These are phyloP conservation scores for Avena atlantica DNA, from an alignment of 176 grass and related monocot species.

Conservation along the genomic window DNA sequence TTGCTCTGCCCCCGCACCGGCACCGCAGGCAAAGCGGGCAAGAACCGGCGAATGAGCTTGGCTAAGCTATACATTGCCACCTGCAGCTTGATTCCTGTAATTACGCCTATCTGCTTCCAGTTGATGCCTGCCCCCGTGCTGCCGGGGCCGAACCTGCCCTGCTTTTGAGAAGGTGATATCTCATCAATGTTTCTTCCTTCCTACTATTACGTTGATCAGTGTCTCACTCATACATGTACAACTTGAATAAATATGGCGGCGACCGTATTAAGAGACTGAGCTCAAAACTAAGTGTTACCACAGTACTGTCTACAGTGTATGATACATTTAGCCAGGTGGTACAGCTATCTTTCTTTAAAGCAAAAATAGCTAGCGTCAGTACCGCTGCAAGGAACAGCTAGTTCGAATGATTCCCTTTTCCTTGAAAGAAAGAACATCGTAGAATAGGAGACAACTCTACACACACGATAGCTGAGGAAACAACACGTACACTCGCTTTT, in stretches of 20 bases:
- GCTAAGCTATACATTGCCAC: conserved; percentile 6
- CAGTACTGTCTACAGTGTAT: neutral
- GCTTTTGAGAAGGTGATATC: no score
- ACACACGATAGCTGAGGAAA: neutral
- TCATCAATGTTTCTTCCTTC: no score
- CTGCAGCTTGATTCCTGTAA: neutral
- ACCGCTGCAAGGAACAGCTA: neutral
- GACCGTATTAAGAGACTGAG: neutral
- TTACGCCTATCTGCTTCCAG: neutral
- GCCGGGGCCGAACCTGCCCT: no score
- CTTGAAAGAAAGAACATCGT: no score
- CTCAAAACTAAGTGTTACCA: neutral
- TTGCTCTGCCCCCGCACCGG: conserved; percentile 5
- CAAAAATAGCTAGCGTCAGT: neutral
- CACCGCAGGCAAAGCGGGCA: neutral
- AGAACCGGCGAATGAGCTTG: neutral
- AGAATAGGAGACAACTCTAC: neutral
- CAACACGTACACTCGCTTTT: neutral
- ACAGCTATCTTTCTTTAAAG: neutral
- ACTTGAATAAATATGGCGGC: neutral
- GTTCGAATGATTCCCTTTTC: no score
- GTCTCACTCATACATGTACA: no score
- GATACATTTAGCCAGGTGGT: neutral
- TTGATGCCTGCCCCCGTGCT: no score
- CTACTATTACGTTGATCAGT: no score